Percentiles rank a stretch among this genome's conserved stretches.
These are phyloP conservation scores for Umbelopsis ramanniana DNA, from an alignment of 192 early-diverging fungal genomes.

Conservation along the genomic window DNA sequence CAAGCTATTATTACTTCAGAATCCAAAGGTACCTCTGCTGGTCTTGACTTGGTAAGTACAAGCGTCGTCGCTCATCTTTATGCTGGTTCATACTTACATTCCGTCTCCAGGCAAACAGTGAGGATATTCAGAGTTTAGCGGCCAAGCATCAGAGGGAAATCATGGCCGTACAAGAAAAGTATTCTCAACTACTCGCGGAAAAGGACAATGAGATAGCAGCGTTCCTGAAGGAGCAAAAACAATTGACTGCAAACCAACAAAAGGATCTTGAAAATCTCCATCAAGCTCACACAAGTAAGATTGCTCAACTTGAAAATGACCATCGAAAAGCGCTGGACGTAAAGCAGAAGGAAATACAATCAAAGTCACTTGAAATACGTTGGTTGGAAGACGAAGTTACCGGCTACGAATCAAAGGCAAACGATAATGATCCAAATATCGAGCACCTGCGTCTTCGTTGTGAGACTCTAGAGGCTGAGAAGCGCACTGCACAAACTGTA, in stretches of 20 bases:
- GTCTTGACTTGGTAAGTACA: conserved; percentile 1
- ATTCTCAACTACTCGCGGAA: background rate
- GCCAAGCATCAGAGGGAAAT: conserved; percentile 8
- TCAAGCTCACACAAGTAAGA: conserved; percentile 27
- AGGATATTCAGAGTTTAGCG: background rate
- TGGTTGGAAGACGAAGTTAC: conserved; percentile 47
- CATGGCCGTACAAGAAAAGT: background rate
- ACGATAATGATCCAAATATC: background rate
- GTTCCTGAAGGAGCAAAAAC: conserved; percentile 2
- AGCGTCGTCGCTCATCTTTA: background rate
- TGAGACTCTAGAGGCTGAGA: conserved; percentile 2
- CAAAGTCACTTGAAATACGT: conserved; percentile 37
- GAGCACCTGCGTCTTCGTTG: background rate
- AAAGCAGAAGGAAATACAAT: conserved; percentile 37
- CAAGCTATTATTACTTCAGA: background rate
- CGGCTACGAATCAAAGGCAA: conserved; percentile 37
- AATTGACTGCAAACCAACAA: conserved; percentile 31
- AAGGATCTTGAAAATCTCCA: conserved; percentile 38
- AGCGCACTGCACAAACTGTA: background rate
- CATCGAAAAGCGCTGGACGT: conserved; percentile 17
- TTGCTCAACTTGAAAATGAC: conserved; percentile 32
- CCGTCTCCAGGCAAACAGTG: background rate
- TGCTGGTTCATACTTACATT: background rate
- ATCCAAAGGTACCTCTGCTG: background rate
- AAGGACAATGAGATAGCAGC: background rate